Conservation (phyloP, 306 rosid genomes). For the Trichosanthes cucumerina region DNA sequence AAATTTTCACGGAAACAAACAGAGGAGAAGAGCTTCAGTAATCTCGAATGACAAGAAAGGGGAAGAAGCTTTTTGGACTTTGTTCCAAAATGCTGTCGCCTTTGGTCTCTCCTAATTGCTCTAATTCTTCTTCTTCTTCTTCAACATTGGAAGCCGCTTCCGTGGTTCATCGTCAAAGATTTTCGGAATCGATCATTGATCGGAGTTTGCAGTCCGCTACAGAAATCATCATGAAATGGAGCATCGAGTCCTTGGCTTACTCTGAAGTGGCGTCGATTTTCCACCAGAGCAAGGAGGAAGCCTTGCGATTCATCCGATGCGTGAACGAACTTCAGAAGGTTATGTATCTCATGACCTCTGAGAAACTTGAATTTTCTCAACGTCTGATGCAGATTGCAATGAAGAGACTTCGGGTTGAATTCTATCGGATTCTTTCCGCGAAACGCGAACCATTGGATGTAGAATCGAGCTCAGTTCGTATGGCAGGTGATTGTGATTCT, state of each 20-base stretch:
- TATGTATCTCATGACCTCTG: conserved; percentile 48
- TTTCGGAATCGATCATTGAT: conserved; percentile 19
- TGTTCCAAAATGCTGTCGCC: conserved; percentile 27
- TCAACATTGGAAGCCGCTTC: conserved; percentile 1
- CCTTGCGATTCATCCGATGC: conserved; percentile 32
- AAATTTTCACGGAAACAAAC: background rate
- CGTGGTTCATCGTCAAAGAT: conserved; percentile 2
- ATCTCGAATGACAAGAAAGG: conserved; percentile 26
- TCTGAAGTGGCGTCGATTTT: conserved; percentile 55
- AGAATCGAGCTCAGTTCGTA: conserved; percentile 33
- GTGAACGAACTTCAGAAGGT: conserved; percentile 53
- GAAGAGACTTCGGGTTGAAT: conserved; percentile 64
- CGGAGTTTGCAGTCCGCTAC: conserved; percentile 29
- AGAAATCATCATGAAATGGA: conserved; percentile 45
- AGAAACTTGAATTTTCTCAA: conserved; percentile 25
- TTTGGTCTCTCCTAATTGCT: background rate
- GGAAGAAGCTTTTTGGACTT: conserved; percentile 37
- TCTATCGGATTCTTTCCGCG: conserved; percentile 39
- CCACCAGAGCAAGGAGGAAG: conserved; percentile 44
- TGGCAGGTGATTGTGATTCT: conserved; percentile 24
- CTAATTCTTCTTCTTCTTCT: conserved; percentile 10
- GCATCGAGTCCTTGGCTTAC: conserved; percentile 31
- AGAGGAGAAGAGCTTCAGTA: background rate
- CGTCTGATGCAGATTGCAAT: conserved; percentile 59
- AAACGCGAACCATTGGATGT: conserved; percentile 43